phyloP scores from a whole-genome alignment of 2,329 filamentous ascomycete species.

The Cladosporium sp. region DNA sequence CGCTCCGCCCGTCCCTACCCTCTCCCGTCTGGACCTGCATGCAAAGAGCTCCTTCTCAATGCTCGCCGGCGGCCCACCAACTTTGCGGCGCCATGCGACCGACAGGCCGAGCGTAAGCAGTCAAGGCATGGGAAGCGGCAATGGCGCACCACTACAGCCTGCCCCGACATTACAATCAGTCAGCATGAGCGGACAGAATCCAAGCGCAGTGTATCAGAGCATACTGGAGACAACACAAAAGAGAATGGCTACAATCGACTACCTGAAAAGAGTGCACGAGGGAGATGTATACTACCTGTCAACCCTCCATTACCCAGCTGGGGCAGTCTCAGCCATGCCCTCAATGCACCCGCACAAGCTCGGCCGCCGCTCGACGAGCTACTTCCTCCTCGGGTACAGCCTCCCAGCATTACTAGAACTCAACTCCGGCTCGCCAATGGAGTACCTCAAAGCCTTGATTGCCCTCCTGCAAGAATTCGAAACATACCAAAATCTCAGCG shows the following conservation, averaged over 20 bases:
- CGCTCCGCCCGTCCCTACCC: constrained; percentile 16
- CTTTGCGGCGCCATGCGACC: constrained; percentile 4
- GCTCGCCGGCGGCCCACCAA: not conserved
- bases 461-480: constrained; percentile 89
- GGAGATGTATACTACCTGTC: constrained; percentile 98
- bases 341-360: constrained; percentile 85
- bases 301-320: constrained; percentile 85
- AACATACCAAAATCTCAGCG: constrained; percentile 82
- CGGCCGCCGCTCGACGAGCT: constrained; percentile 87
- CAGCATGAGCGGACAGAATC: constrained; percentile 40
- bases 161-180: constrained; percentile 23
- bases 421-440: constrained; percentile 73
- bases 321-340: constrained; percentile 77
- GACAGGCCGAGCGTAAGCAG: constrained; percentile 24
- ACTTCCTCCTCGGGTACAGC: constrained; percentile 87
- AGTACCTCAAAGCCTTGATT: constrained; percentile 86
- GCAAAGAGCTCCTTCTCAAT: constrained; percentile 15
- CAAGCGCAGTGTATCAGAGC: constrained; percentile 61
- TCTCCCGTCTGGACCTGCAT: constrained; percentile 11
- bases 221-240: constrained; percentile 88
- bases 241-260: constrained; percentile 90
- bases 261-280: constrained; percentile 89
- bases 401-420: constrained; percentile 88
- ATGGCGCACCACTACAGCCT: constrained; percentile 29
- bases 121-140: constrained; percentile 21